Evolutionary conservation across 257 asterid species (phyloP).

Genomic region (Sherardia arvensis): DNA sequence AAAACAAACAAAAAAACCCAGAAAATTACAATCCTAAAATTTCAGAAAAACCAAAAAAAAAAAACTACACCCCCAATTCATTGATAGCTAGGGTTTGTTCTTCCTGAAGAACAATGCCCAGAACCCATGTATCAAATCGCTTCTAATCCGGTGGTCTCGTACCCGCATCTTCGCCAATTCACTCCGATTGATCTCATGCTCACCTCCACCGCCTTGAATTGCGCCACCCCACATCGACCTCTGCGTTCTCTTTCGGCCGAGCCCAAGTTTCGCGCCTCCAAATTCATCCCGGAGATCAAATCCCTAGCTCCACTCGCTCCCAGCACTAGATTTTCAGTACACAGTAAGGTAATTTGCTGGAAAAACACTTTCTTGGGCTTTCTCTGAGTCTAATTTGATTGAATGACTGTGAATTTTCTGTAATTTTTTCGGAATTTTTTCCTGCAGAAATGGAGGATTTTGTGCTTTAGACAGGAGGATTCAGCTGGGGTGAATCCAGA

Average conservation of each 20-base stretch:
- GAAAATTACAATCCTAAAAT: too few species aligned
- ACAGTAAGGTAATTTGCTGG: constrained; percentile 44
- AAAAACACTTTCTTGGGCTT: constrained; percentile 1
- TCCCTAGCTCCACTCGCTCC: constrained; percentile 26
- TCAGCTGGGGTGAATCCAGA: constrained; percentile 36
- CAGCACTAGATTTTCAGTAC: constrained; percentile 25
- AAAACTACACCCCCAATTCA: not conserved
- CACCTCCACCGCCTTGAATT: constrained; percentile 32
- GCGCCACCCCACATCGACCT: constrained; percentile 45
- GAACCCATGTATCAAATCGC: constrained; percentile 34
- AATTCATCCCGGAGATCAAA: constrained; percentile 24
- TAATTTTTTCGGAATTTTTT: not conserved
- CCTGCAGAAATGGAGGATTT: constrained; percentile 56
- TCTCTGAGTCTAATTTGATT: too few species aligned
- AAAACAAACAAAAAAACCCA: not conserved
- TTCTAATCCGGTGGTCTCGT: constrained; percentile 32
- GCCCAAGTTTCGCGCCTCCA: constrained; percentile 30
- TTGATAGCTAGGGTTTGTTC: constrained; percentile 26
- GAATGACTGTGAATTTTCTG: constrained; percentile 6
- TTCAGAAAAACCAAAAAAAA: not conserved
- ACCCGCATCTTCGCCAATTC: constrained; percentile 3
- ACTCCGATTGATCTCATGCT: constrained; percentile 48
- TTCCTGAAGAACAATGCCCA: constrained; percentile 34
- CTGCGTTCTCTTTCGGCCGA: constrained; percentile 25
- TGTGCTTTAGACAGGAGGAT: constrained; percentile 73